Percentiles rank a stretch among this genome's conserved stretches.
These are phyloP conservation scores for Zymoseptoria passerinii DNA, from an alignment of 2,329 filamentous ascomycete genomes.

Conservation along the genomic window DNA sequence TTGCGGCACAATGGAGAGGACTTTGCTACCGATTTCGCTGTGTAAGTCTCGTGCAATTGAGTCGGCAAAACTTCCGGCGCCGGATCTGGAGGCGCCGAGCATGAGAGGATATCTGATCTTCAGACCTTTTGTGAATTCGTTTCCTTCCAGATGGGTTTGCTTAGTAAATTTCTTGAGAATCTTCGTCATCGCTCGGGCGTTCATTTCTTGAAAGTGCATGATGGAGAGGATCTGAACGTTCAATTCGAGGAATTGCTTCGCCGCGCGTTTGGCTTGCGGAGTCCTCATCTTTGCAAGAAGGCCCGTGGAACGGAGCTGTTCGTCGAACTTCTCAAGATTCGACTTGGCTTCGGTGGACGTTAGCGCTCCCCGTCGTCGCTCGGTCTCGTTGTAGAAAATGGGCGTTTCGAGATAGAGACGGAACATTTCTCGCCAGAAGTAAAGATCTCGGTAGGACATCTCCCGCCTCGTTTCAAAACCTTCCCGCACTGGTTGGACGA, in stretches of 20 bases:
- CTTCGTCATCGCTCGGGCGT: slow-evolving; percentile 67
- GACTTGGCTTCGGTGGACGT: slow-evolving; percentile 57
- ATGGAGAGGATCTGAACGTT: slow-evolving; percentile 71
- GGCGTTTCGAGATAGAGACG: slow-evolving; percentile 71
- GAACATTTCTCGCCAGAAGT: slow-evolving; percentile 72
- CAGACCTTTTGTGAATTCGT: slow-evolving; percentile 21
- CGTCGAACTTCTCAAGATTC: slow-evolving; percentile 64
- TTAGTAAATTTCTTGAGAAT: slow-evolving; percentile 94
- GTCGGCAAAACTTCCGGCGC: slow-evolving; percentile 55
- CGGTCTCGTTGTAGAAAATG: slow-evolving; percentile 73
- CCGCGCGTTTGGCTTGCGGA: slow-evolving; percentile 54
- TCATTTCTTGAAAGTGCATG: slow-evolving; percentile 77
- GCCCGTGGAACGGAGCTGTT: slow-evolving; percentile 53
- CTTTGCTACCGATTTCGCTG: slow-evolving; percentile 61
- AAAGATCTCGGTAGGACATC: slow-evolving; percentile 48
- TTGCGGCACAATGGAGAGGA: slow-evolving; percentile 68
- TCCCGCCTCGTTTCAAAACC: slow-evolving; percentile 27
- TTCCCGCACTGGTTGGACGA: slow-evolving; percentile 57
- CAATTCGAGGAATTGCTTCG: slow-evolving; percentile 61
- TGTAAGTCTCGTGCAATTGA: slow-evolving; percentile 68
- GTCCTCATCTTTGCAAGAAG: slow-evolving; percentile 57
- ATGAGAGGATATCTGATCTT: slow-evolving; percentile 23
- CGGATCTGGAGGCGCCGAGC: slow-evolving; percentile 43
- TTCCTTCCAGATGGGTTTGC: slow-evolving; percentile 60
- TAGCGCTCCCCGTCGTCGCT: slow-evolving; percentile 60